Percentiles rank a stretch among this genome's conserved stretches.
Conservation (phyloP, 148 eudicot species). For the Dianthus caryophyllus region DNA sequence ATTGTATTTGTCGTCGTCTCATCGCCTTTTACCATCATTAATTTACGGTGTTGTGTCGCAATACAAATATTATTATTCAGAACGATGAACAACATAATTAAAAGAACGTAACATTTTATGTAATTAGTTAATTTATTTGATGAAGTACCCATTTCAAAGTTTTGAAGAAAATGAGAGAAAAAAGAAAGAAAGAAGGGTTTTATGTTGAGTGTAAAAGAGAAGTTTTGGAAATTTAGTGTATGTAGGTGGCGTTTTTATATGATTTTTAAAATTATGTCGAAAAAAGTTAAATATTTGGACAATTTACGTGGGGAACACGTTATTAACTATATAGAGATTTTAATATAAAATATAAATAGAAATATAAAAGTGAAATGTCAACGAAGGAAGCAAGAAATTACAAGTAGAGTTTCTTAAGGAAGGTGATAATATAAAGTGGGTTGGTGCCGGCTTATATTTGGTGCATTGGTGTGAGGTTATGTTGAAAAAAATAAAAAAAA, state of each 20-base stretch:
- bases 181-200: neutral
- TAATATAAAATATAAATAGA: too few relatives aligned
- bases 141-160: slow-evolving; percentile 13
- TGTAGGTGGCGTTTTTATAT: slow-evolving; percentile 4
- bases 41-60: slow-evolving; percentile 12
- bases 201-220: slow-evolving; percentile 14
- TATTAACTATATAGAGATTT: too few relatives aligned
- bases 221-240: neutral
- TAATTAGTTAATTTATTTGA: neutral
- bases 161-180: neutral
- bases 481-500: too few relatives aligned
- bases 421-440: slow-evolving; percentile 4
- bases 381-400: slow-evolving; percentile 2
- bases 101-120: slow-evolving; percentile 15
- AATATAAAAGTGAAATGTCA: neutral
- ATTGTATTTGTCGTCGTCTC: neutral
- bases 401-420: slow-evolving; percentile 1
- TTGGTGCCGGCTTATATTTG: slow-evolving; percentile 6
- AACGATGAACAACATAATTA: slow-evolving; percentile 6
- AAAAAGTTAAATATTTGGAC: neutral
- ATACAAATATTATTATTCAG: slow-evolving; percentile 7
- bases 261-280: neutral
- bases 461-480: neutral
- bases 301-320: neutral
- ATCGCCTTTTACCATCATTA: neutral